phyloP scores from a whole-genome alignment of 768 basidiomycete species.

The Lentinula raphanica region DNA sequence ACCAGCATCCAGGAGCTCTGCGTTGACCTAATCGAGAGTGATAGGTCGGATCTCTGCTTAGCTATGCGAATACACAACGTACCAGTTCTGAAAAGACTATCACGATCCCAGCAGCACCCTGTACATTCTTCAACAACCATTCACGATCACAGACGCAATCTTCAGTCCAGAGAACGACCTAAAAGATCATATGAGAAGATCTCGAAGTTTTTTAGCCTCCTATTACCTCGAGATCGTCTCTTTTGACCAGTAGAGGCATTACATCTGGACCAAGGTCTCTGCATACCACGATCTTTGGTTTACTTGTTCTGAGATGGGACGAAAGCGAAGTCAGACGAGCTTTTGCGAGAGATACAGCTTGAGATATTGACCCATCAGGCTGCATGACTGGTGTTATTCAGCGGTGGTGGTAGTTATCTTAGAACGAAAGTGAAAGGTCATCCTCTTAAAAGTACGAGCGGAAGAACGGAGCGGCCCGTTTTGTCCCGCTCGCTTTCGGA shows the following conservation, averaged over 20 bases:
- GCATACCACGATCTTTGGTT: conserved; percentile 48
- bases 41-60: background rate
- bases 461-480: background rate
- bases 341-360: conserved; percentile 1
- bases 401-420: no score
- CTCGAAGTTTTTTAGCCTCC: background rate
- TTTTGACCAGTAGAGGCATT: conserved; percentile 50
- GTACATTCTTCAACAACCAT: conserved; percentile 72
- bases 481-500: background rate
- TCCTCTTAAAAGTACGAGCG: background rate
- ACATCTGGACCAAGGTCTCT: conserved; percentile 59
- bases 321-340: conserved; percentile 21
- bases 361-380: conserved; percentile 18
- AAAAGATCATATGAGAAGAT: background rate
- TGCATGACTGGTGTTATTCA: background rate
- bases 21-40: conserved; percentile 49
- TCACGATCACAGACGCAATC: conserved; percentile 50
- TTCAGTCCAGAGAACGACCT: conserved; percentile 43
- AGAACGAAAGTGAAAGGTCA: no score
- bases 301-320: conserved; percentile 13
- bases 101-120: conserved; percentile 58
- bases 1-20: conserved; percentile 65
- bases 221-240: conserved; percentile 48
- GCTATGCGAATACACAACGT: background rate
- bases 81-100: conserved; percentile 74